Evolutionary conservation across 192 early-diverging fungal genomes (phyloP), one percentile per base, ranked within the genome.

Genomic region (Cetraspora pellucida): DNA sequence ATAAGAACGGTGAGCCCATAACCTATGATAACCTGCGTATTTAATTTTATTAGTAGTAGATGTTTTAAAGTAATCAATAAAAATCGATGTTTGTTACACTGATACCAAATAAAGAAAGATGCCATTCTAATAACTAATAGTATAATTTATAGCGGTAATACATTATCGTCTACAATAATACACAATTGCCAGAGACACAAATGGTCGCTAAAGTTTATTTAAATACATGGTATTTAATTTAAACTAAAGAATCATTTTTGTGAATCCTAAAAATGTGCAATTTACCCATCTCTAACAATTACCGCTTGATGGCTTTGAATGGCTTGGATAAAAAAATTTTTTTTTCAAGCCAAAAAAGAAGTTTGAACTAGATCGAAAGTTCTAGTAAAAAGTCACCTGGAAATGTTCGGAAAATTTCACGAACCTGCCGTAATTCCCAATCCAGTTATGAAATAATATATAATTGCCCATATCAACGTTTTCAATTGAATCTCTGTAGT

Each of bases 381-480:
- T 5, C 37, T 1, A 37, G 7, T 37, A 37, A 37, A 37, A 37
- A 37, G 0, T 37, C 0, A 7, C 7, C 7, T 37, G 7, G 37
- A 37, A 7, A 37, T 37, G 37, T 2, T 1, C 37, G 3, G 7
- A 37, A 23, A 46, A 44, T 7, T 63, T 37, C 43, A 74, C 85
- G 75, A 82, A 89, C 90, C 95, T 70, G 93, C 94, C n/a, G 94
- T 95, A 74, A 95, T 93, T 47, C 96, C 95, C 44, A 96, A 81
- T 0, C 93, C 95, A 14, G 94, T 95, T 55, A 89, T 72, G 66
- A 89, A 90, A 77, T 95, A 95, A 77, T 89, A 95, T 2, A 86
- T 44, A n/a, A 91, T 52, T 5, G 90, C 78, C 83, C 91, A 95
- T 74, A 92, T 77, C 50, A 91, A 77, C 3, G 96, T 98, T 84